phyloP scores from a whole-genome alignment of 139 green algal genomes.

The Chlamydomonas schloesseri region DNA sequence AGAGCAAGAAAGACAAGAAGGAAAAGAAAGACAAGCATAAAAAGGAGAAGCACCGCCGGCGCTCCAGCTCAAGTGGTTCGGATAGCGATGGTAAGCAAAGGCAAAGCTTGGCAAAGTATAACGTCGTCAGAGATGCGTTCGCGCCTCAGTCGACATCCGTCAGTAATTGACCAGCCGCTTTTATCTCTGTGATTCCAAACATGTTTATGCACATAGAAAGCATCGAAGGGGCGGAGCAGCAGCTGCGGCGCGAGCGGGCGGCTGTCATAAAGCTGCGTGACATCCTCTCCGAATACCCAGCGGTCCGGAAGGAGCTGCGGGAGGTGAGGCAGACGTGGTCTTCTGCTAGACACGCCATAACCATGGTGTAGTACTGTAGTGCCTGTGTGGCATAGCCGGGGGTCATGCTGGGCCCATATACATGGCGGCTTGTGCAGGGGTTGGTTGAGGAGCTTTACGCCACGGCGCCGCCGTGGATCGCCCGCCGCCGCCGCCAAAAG shows the following conservation, averaged over 20 bases:
- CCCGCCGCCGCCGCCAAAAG: no score
- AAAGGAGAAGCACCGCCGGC: conserved; percentile 42
- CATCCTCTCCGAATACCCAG: conserved; percentile 30
- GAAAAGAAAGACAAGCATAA: conserved; percentile 62
- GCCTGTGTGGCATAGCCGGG: no score
- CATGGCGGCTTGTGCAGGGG: no score
- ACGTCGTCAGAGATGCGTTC: not conserved
- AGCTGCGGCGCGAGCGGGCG: conserved; percentile 39
- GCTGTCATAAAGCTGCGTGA: conserved; percentile 43
- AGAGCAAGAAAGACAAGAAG: conserved; percentile 57
- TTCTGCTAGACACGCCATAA: no score
- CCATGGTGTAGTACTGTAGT: no score
- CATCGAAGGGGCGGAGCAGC: conserved; percentile 14
- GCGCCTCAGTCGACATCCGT: no score
- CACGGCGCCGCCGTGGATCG: no score
- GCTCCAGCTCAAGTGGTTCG: conserved; percentile 39
- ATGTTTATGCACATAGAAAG: not conserved
- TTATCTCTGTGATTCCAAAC: no score
- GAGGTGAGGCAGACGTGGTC: conserved; percentile 14
- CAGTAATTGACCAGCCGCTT: not conserved
- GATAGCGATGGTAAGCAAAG: conserved; percentile 40
- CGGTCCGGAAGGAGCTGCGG: conserved; percentile 51
- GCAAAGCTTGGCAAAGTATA: no score
- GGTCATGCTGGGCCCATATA: no score
- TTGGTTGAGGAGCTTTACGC: no score